These are phyloP conservation scores for Xanthoceras sorbifolium DNA, from an alignment of 345 rosid genomes.

Conservation along the genomic window DNA sequence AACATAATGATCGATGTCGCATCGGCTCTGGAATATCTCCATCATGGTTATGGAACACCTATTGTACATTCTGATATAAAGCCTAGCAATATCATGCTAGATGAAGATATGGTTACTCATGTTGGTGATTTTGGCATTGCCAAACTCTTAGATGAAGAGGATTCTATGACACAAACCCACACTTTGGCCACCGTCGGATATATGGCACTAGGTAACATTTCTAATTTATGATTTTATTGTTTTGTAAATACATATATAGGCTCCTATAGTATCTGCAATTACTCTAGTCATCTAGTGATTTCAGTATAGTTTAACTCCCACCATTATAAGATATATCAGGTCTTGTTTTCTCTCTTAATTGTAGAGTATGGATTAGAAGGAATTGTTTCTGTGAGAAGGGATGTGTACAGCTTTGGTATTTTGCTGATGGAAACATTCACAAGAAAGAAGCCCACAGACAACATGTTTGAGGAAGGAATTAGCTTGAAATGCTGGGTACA, in stretches of 20 bases:
- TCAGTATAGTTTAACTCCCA: too few species aligned
- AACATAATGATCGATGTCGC: slow-evolving; percentile 7
- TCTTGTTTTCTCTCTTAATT: too few species aligned
- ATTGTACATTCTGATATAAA: slow-evolving; percentile 6
- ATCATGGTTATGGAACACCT: neutral
- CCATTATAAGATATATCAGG: too few species aligned
- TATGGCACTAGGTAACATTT: too few species aligned
- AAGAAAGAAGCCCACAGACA: slow-evolving; percentile 20
- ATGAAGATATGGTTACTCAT: slow-evolving; percentile 6
- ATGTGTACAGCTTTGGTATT: slow-evolving; percentile 23
- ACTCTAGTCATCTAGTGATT: too few species aligned
- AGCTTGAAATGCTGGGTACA: slow-evolving; percentile 24
- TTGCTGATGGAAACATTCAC: slow-evolving; percentile 26
- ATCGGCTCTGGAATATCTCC: slow-evolving; percentile 12
- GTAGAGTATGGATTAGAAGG: slow-evolving; percentile 27
- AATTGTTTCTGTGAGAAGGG: neutral
- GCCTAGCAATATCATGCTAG: neutral
- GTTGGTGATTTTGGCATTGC: neutral
- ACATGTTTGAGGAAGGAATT: slow-evolving; percentile 6
- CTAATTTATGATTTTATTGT: too few species aligned
- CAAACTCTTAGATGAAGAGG: neutral
- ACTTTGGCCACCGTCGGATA: slow-evolving; percentile 11
- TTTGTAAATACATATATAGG: too few species aligned
- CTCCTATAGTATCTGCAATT: too few species aligned
- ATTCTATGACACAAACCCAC: neutral